phyloP scores from a whole-genome alignment of 2,329 filamentous ascomycete species.

The Hymenoscyphus infarciens region DNA sequence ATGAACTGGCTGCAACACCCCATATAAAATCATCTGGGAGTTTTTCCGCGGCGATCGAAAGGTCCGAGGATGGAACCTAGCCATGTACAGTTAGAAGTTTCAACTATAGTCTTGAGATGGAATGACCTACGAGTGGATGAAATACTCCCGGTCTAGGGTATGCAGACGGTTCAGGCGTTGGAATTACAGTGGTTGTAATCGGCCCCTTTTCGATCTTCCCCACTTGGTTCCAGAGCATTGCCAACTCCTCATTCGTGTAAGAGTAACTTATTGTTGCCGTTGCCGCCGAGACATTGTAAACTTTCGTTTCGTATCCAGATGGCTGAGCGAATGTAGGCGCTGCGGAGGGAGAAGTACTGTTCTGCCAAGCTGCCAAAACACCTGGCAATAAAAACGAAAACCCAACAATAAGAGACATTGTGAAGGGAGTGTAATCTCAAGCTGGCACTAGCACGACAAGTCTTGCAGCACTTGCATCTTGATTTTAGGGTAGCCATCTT shows the following conservation, averaged over 20 bases:
- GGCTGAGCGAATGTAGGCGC: slow-evolving; percentile 13
- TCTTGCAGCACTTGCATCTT: background rate
- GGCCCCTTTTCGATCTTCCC: slow-evolving; percentile 41
- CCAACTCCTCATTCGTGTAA: slow-evolving; percentile 45
- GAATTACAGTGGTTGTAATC: slow-evolving; percentile 40
- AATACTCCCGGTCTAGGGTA: slow-evolving; percentile 39
- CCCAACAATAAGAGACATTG: background rate
- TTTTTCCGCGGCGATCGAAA: slow-evolving; percentile 32
- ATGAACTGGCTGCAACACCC: slow-evolving; percentile 46
- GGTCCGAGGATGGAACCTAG: slow-evolving; percentile 28
- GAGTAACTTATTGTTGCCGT: slow-evolving; percentile 42
- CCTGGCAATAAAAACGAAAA: slow-evolving; percentile 5
- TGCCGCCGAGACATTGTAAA: slow-evolving; percentile 41
- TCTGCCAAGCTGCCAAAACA: slow-evolving; percentile 4
- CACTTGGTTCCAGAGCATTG: slow-evolving; percentile 44
- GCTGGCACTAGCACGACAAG: background rate
- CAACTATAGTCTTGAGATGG: slow-evolving; percentile 7
- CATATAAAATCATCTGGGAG: slow-evolving; percentile 43
- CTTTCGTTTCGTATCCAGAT: slow-evolving; percentile 26
- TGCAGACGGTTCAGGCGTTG: slow-evolving; percentile 41
- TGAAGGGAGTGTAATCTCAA: background rate
- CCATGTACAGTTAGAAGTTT: background rate
- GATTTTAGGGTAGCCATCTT: background rate
- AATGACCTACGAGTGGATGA: slow-evolving; percentile 42
- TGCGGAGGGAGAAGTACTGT: background rate